Evolutionary conservation across 352 stramenopile species (phyloP).

Genomic region (Phytopythium kandeliae): DNA sequence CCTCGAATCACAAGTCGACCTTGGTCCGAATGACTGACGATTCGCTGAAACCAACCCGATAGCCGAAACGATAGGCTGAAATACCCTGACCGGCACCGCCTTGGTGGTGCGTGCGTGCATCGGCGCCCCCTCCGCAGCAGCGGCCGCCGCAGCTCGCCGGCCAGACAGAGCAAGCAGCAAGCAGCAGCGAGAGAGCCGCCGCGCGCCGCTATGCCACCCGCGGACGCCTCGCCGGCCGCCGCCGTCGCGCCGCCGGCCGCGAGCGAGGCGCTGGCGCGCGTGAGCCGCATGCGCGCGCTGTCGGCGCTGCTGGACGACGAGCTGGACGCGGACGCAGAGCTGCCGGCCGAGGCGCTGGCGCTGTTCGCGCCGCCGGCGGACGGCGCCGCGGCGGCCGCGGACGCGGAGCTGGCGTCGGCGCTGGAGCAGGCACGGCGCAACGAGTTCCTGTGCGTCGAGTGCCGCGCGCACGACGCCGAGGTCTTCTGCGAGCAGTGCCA

Average conservation of each 20-base stretch:
- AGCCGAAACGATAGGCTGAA: no score
- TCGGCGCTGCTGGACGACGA: constrained; percentile 76
- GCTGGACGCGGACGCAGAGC: constrained; percentile 44
- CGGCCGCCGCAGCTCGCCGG: no score
- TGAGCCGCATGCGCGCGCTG: constrained; percentile 74
- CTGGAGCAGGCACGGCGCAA: constrained; percentile 22
- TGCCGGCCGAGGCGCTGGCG: constrained; percentile 38
- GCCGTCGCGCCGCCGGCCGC: constrained; percentile 6
- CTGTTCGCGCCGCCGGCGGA: constrained; percentile 33
- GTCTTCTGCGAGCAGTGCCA: constrained; percentile 86
- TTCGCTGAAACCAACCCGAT: no score
- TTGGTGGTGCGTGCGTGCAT: no score
- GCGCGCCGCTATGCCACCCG: background rate
- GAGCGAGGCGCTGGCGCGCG: constrained; percentile 29
- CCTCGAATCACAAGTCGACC: no score
- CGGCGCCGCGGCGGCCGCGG: constrained; percentile 9
- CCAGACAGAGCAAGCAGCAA: no score
- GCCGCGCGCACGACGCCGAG: constrained; percentile 52
- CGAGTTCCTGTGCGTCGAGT: constrained; percentile 70
- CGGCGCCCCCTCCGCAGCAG: no score
- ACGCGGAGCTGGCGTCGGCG: constrained; percentile 20
- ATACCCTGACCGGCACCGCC: no score
- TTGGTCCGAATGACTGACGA: no score
- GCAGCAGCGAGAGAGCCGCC: no score
- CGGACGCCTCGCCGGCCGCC: background rate